phyloP scores from a whole-genome alignment of 108 stramenopile genomes.

The Nitzschia sp. region DNA sequence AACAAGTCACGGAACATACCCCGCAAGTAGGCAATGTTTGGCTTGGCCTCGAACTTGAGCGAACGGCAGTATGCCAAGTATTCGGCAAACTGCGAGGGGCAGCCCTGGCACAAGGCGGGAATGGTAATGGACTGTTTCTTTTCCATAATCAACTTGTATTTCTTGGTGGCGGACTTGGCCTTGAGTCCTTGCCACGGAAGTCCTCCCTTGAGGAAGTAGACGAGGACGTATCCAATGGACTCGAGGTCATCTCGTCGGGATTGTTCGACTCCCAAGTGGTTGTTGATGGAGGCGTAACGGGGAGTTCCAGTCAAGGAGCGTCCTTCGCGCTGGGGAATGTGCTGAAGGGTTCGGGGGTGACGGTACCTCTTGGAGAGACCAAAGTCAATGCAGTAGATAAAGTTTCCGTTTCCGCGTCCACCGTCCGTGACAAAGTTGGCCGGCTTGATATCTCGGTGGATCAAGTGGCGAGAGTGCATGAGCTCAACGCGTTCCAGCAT shows the following conservation, averaged over 20 bases:
- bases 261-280: conserved; percentile 98
- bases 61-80: conserved; percentile 97
- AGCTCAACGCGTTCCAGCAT: conserved; percentile 97
- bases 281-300: conserved; percentile 98
- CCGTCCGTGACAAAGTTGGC: conserved; percentile 96
- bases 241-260: conserved; percentile 97
- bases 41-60: conserved; percentile 99
- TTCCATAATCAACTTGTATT: conserved; percentile 95
- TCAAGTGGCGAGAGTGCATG: conserved; percentile 96
- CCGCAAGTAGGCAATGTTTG: conserved; percentile 96
- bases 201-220: conserved; percentile 98
- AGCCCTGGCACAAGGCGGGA: conserved; percentile 94
- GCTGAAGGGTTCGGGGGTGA: conserved; percentile 96
- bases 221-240: conserved; percentile 95
- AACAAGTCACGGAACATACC: conserved; percentile 96
- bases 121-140: conserved; percentile 93
- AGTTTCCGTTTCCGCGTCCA: conserved; percentile 84
- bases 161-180: conserved; percentile 92
- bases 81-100: conserved; percentile 96
- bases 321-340: conserved; percentile 98
- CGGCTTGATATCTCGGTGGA: conserved; percentile 97
- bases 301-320: conserved; percentile 93
- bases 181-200: conserved; percentile 99
- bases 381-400: conserved; percentile 98
- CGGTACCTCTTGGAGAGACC: conserved; percentile 97